Percentiles rank a stretch among this genome's conserved stretches.
These are phyloP conservation scores for Barnettozyma californica DNA, from an alignment of 805 yeast genomes.

Conservation along the genomic window DNA sequence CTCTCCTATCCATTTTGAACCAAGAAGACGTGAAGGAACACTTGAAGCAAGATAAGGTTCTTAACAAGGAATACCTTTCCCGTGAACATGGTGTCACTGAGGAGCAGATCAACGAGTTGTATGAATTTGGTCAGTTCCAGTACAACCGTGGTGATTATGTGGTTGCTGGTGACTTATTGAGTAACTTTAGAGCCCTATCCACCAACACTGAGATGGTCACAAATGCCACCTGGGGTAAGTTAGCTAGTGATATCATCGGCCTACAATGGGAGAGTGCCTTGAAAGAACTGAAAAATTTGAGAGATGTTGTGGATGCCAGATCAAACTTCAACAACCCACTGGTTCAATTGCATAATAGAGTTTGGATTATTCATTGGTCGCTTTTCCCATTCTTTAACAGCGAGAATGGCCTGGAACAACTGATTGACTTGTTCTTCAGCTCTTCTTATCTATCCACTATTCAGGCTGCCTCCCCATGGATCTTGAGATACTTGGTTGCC, in stretches of 20 bases:
- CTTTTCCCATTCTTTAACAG: slow-evolving; percentile 56
- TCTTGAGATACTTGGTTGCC: slow-evolving; percentile 56
- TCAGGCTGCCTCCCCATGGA: slow-evolving; percentile 71
- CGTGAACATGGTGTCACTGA: slow-evolving; percentile 41
- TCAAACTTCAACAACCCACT: slow-evolving; percentile 43
- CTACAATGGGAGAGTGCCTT: slow-evolving; percentile 48
- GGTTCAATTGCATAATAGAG: slow-evolving; percentile 55
- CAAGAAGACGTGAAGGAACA: slow-evolving; percentile 46
- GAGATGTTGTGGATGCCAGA: slow-evolving; percentile 55
- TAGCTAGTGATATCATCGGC: slow-evolving; percentile 55
- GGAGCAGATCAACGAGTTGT: slow-evolving; percentile 44
- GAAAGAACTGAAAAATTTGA: slow-evolving; percentile 47
- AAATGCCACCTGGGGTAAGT: slow-evolving; percentile 64
- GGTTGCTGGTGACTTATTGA: slow-evolving; percentile 52
- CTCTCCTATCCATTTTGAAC: slow-evolving; percentile 40
- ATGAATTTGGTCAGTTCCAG: slow-evolving; percentile 56
- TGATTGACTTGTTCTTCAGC: slow-evolving; percentile 53
- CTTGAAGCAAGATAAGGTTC: slow-evolving; percentile 50
- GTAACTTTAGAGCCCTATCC: slow-evolving; percentile 51
- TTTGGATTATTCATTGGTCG: slow-evolving; percentile 69
- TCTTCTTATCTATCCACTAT: slow-evolving; percentile 59
- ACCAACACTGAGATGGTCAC: slow-evolving; percentile 43
- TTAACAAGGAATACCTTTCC: slow-evolving; percentile 43
- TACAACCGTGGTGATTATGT: slow-evolving; percentile 59
- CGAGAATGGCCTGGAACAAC: slow-evolving; percentile 45